Evolutionary conservation across 306 rosid species (phyloP), one percentile per base, ranked within the genome.

Genomic region (Cucumis cinereus): DNA sequence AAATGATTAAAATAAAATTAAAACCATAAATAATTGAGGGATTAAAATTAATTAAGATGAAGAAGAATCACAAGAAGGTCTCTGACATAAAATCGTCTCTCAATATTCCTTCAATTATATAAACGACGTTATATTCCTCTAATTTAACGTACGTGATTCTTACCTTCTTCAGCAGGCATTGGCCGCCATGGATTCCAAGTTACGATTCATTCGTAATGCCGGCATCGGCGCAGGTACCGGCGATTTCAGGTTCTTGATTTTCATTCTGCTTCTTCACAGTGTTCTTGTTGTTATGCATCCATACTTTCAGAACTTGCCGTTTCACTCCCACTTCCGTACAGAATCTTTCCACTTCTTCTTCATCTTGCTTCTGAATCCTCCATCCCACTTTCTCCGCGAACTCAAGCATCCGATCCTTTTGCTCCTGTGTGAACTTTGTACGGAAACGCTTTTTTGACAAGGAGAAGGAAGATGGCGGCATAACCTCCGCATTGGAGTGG

Each of bases 241-340:
- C 6, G 36, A 43, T 10, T 5, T 77, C 79, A 1, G 72, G 53
- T 6, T 24, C 36, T 11, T 74, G 54, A 22, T 52, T 40, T 16
- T 61, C 38, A 61, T 67, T 80, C 74, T 60, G 82, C 78, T 74
- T 78, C 79, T 68, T 84, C 68, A 77, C 62, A 9, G 68, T 62
- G 17, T 68, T 84, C 78, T 86, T 86, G 82, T 86, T 86, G 52
- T 86, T 86, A 20, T 86, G 89, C 89, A 86, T 86, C 89, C 89
- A 86, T 17, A 86, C 89, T 67, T 85, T 86, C 5, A 86, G 82
- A 14, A 86, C 89, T 75, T 77, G 87, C 24, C 89, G 77, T 77
- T 52, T 81, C 30, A 86, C 82, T 20, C 89, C 89, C 33, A 86
- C 79, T 74, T 86, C 89, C 6, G 77, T 64, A 26, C 89, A 86